Conservation (phyloP, 441 rosid species). For the Adansonia grandidieri region DNA sequence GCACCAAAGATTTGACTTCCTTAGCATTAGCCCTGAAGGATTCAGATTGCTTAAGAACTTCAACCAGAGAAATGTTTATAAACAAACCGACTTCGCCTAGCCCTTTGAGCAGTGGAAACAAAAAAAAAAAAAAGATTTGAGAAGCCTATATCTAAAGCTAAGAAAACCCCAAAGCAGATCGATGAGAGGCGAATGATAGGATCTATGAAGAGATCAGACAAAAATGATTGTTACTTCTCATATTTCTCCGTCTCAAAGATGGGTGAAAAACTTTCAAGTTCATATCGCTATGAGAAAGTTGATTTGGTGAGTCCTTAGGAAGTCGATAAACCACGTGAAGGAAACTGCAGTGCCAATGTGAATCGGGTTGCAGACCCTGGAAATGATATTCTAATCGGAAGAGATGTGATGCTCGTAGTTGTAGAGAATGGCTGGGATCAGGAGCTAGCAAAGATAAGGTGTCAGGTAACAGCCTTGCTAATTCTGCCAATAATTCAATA, state of each 20-base stretch:
- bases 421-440: conserved; percentile 11
- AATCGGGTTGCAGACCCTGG: not conserved
- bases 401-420: conserved; percentile 20
- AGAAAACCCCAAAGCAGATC: not conserved
- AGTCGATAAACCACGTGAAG: not conserved
- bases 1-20: not conserved
- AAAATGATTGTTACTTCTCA: not conserved
- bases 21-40: not conserved
- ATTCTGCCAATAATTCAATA: not conserved
- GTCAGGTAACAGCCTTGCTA: conserved; percentile 15
- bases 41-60: not conserved
- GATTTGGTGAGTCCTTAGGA: conserved; percentile 1
- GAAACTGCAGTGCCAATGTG: not conserved
- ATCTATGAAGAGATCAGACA: not conserved
- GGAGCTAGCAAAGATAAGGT: not conserved
- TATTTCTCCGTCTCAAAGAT: conserved; percentile 6
- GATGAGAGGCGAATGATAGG: not conserved
- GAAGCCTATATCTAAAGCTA: not conserved
- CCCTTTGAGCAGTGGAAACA: not conserved
- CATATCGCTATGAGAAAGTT: not conserved
- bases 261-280: not conserved
- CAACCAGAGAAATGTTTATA: not conserved
- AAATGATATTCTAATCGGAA: not conserved
- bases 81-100: conserved; percentile 6
- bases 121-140: not conserved